Evolutionary conservation across 192 early-diverging fungal species (phyloP).

Genomic region (Haplosporangium gracile): DNA sequence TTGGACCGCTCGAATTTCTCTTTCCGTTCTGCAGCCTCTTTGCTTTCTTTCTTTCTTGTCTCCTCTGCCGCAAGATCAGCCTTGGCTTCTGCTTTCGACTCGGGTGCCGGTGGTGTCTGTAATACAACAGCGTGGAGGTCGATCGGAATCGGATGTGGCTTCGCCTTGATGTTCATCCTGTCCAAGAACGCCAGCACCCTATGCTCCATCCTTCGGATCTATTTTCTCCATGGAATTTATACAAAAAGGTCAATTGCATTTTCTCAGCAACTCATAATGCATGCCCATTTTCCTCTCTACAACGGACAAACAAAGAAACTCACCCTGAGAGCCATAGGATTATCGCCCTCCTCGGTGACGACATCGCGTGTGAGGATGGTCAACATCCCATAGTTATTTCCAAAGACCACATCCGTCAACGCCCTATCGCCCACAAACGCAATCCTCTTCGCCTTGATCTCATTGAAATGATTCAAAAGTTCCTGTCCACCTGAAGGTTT

Average conservation of each 20-base stretch:
- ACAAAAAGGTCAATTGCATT: no score
- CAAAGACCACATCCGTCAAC: constrained; percentile 89
- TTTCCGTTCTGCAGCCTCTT: background rate
- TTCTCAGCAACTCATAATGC: no score
- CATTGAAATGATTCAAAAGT: constrained; percentile 65
- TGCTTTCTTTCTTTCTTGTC: background rate
- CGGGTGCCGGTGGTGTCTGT: constrained; percentile 1
- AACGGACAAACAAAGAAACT: background rate
- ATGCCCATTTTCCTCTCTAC: background rate
- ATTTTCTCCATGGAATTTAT: background rate
- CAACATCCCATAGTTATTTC: constrained; percentile 78
- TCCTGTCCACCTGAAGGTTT: constrained; percentile 84
- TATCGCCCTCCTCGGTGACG: constrained; percentile 83
- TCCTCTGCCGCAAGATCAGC: background rate
- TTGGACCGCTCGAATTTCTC: background rate
- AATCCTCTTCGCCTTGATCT: constrained; percentile 59
- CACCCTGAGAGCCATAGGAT: constrained; percentile 72
- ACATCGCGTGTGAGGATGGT: constrained; percentile 79
- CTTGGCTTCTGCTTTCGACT: constrained; percentile 27
- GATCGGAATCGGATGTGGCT: constrained; percentile 23
- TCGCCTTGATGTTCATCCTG: constrained; percentile 30
- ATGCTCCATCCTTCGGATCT: constrained; percentile 52
- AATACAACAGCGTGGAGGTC: constrained; percentile 21
- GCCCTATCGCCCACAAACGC: constrained; percentile 91
- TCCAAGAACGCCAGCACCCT: constrained; percentile 29